Conservation (phyloP, 129 eudicot species). For the sunflower (Helianthus annuus) region HanXRQr2.0-SUNRISE NC_035444.2:40325169-40325668, state of each 20-base stretch:
- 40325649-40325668: no score
- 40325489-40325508: no score
- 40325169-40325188: constrained; percentile 60
- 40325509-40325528: no score
- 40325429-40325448: constrained; percentile 31
- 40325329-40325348: constrained; percentile 10
- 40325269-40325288: constrained; percentile 65
- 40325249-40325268: constrained; percentile 98
- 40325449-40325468: constrained; percentile 28
- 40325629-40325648: no score
- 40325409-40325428: constrained; percentile 23
- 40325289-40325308: constrained; percentile 74
- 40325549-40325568: no score
- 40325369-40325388: not conserved
- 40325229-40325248: constrained; percentile 82
- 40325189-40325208: constrained; percentile 78
- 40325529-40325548: no score
- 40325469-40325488: constrained; percentile 14
- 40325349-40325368: constrained; percentile 17
- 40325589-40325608: no score
- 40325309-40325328: not conserved
- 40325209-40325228: constrained; percentile 94
- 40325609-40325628: no score
- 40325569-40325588: no score
- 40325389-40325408: constrained; percentile 32